Conservation (phyloP, 495 filamentous ascomycete genomes). For the Podospora anserina region DNA sequence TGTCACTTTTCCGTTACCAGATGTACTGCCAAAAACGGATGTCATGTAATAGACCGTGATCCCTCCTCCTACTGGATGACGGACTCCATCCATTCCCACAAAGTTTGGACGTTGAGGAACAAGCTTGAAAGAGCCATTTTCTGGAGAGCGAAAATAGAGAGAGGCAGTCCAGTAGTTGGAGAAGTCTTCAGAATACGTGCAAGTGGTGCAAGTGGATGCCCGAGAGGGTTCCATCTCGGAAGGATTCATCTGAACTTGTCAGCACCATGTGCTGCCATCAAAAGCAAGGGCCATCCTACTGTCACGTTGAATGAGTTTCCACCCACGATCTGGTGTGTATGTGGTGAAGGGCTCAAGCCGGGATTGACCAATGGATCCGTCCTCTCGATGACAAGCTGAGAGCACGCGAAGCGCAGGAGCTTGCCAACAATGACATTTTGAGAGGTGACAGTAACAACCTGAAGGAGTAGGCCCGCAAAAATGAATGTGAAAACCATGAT, state of each 20-base stretch:
- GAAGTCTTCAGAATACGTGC: constrained; percentile 38
- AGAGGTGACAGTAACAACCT: no score
- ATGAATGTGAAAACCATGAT: neutral
- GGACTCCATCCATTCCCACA: constrained; percentile 26
- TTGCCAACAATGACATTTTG: constrained; percentile 6
- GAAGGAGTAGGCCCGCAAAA: neutral
- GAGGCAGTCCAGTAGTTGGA: constrained; percentile 49
- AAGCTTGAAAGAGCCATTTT: constrained; percentile 41
- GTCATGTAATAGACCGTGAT: constrained; percentile 45
- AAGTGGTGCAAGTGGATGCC: constrained; percentile 35
- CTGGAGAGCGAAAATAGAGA: constrained; percentile 39
- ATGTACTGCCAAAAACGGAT: constrained; percentile 11
- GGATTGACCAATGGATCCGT: constrained; percentile 40
- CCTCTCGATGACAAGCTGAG: constrained; percentile 39
- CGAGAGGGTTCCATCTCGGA: constrained; percentile 28
- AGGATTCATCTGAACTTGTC: constrained; percentile 3
- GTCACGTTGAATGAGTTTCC: constrained; percentile 40
- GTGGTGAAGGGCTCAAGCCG: constrained; percentile 35
- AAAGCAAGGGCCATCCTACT: constrained; percentile 7
- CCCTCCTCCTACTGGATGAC: constrained; percentile 41
- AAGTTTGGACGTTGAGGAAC: constrained; percentile 41
- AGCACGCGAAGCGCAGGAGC: constrained; percentile 41
- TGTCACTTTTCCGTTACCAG: constrained; percentile 32
- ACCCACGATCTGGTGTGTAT: constrained; percentile 40
- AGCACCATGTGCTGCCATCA: neutral